Evolutionary conservation across 2,329 filamentous ascomycete genomes (phyloP).

Genomic region (Akanthomyces lecanii): DNA sequence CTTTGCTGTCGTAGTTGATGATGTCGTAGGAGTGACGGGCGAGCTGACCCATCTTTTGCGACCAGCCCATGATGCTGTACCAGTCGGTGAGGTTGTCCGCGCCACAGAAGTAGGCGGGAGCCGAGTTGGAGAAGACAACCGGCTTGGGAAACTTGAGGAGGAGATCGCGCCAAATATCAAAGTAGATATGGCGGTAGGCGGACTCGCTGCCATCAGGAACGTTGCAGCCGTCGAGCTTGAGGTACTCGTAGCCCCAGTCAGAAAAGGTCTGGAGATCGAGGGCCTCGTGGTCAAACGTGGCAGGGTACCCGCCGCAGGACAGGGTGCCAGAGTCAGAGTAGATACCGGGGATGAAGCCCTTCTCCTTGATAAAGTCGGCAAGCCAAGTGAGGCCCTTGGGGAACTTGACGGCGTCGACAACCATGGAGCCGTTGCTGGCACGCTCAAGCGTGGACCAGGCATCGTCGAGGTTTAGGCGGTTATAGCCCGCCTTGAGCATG

Average conservation of each 20-base stretch:
- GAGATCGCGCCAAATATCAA: constrained; percentile 39
- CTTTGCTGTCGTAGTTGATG: constrained; percentile 35
- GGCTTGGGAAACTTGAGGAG: constrained; percentile 32
- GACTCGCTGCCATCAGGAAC: constrained; percentile 25
- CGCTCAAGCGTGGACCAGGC: constrained; percentile 39
- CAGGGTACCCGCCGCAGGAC: constrained; percentile 42
- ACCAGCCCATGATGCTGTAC: constrained; percentile 43
- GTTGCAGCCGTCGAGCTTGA: constrained; percentile 40
- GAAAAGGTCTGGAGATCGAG: constrained; percentile 38
- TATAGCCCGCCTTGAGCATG: constrained; percentile 32
- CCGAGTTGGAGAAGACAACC: constrained; percentile 42
- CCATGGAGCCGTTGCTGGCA: constrained; percentile 33
- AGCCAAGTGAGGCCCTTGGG: constrained; percentile 41
- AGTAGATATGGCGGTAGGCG: constrained; percentile 30
- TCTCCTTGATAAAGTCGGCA: constrained; percentile 32
- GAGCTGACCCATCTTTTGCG: constrained; percentile 37
- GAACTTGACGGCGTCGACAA: constrained; percentile 39
- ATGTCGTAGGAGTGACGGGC: constrained; percentile 42
- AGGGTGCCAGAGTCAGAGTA: constrained; percentile 41
- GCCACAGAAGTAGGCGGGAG: constrained; percentile 40
- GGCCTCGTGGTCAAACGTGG: constrained; percentile 37
- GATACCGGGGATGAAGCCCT: constrained; percentile 42
- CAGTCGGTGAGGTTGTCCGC: constrained; percentile 37
- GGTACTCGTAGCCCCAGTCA: constrained; percentile 35
- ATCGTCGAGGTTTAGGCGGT: constrained; percentile 41